A percentile compares a stretch with the other conserved stretches of the same genome.
Evolutionary conservation across 2,329 filamentous ascomycete genomes (phyloP).

Genomic region (Colletotrichum sp.): DNA sequence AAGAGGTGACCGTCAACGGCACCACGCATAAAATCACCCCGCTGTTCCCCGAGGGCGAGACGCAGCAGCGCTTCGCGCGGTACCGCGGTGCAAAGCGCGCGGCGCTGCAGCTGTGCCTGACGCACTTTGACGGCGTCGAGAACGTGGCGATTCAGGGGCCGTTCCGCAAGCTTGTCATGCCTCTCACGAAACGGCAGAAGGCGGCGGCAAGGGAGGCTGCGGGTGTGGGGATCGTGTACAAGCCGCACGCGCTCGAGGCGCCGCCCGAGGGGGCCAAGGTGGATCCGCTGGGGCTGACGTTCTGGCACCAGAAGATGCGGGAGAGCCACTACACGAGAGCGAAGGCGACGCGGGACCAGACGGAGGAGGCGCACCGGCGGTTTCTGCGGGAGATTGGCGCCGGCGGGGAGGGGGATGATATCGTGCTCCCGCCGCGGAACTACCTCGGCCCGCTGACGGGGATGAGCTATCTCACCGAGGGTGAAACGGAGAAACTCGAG

Average conservation of each 20-base stretch:
- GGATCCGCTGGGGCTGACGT: slow-evolving; percentile 34
- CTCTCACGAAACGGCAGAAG: slow-evolving; percentile 28
- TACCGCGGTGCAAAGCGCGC: slow-evolving; percentile 50
- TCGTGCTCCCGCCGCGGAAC: slow-evolving; percentile 30
- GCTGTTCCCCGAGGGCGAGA: slow-evolving; percentile 23
- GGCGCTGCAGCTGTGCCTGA: slow-evolving; percentile 47
- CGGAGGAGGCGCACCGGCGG: slow-evolving; percentile 22
- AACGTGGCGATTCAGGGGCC: slow-evolving; percentile 39
- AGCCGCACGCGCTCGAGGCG: slow-evolving; percentile 6
- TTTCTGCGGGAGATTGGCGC: neutral
- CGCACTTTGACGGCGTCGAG: slow-evolving; percentile 39
- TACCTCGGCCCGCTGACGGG: slow-evolving; percentile 31
- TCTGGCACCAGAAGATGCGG: slow-evolving; percentile 30
- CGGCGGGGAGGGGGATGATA: neutral
- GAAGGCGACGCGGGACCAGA: slow-evolving; percentile 24
- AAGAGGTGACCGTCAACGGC: neutral
- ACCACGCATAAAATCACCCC: neutral
- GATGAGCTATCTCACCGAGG: slow-evolving; percentile 26
- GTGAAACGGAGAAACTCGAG: slow-evolving; percentile 29
- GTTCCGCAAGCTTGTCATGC: slow-evolving; percentile 42
- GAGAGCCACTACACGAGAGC: slow-evolving; percentile 27
- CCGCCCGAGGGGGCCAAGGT: slow-evolving; percentile 15
- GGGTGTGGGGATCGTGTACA: slow-evolving; percentile 7
- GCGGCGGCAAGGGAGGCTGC: neutral
- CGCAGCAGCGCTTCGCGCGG: slow-evolving; percentile 30